Percentiles rank a stretch among this genome's conserved stretches.
Conservation (phyloP, 495 filamentous ascomycete species). For the Pyronema omphalodes region DNA sequence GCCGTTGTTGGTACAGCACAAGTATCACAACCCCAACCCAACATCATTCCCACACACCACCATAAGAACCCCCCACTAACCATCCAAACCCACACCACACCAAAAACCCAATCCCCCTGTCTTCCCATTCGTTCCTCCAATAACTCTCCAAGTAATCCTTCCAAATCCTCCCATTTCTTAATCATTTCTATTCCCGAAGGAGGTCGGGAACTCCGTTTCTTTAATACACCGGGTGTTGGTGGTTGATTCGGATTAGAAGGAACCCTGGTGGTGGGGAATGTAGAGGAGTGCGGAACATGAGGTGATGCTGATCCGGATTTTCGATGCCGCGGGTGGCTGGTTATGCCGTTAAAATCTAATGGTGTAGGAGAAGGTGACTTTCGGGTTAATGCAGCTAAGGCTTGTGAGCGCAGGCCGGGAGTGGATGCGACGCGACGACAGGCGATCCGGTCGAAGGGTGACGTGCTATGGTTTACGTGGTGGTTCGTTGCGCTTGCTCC, state of each 20-base stretch:
- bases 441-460: background rate
- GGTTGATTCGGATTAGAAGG: background rate
- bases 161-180: slow-evolving; percentile 12
- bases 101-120: slow-evolving; percentile 14
- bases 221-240: background rate
- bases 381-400: background rate
- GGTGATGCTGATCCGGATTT: background rate
- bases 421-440: background rate
- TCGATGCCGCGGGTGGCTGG: background rate
- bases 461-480: background rate
- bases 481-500: background rate
- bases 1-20: slow-evolving; percentile 6
- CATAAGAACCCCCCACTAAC: slow-evolving; percentile 17
- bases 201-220: background rate
- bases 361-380: too few species aligned
- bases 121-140: slow-evolving; percentile 12
- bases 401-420: background rate
- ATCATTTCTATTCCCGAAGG: background rate
- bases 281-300: background rate
- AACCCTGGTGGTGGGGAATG: background rate
- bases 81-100: slow-evolving; percentile 18
- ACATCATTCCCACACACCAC: slow-evolving; percentile 15
- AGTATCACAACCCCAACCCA: slow-evolving; percentile 18
- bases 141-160: slow-evolving; percentile 15
- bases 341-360: too few species aligned